These are phyloP conservation scores for Dryas integrifolia DNA, from an alignment of 331 rosid species.

Conservation along the genomic window DNA sequence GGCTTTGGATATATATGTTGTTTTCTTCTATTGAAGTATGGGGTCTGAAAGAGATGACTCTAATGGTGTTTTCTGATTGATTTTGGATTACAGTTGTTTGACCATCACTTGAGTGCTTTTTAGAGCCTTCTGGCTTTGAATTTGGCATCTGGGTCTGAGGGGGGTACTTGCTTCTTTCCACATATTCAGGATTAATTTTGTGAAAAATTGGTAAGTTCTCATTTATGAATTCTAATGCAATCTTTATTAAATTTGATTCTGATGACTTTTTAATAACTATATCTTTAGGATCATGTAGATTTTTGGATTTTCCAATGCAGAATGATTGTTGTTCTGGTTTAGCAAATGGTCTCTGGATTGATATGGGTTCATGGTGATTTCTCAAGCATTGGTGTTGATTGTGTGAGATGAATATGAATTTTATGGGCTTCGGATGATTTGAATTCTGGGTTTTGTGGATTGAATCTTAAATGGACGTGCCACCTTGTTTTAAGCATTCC, in stretches of 20 bases:
- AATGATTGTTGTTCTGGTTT: conserved; percentile 20
- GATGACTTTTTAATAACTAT: not conserved
- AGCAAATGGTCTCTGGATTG: conserved; percentile 14
- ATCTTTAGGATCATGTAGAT: conserved; percentile 24
- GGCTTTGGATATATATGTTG: not conserved
- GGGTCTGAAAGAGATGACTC: conserved; percentile 4
- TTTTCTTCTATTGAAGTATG: not conserved
- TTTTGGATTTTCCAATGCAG: conserved; percentile 16
- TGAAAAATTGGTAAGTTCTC: not conserved
- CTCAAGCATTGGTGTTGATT: conserved; percentile 5
- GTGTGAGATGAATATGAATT: not conserved
- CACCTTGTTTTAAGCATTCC: conserved; percentile 41
- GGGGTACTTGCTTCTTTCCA: not conserved
- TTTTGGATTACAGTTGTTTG: not conserved
- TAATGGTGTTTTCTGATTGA: not conserved
- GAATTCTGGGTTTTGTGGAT: conserved; percentile 11
- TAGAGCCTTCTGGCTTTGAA: conserved; percentile 6
- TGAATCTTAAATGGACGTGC: conserved; percentile 51
- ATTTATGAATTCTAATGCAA: not conserved
- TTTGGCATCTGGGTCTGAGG: not conserved
- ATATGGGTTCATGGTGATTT: conserved; percentile 20
- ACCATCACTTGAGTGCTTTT: conserved; percentile 11
- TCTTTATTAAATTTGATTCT: conserved; percentile 7
- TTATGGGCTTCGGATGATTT: conserved; percentile 14
- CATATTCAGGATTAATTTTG: conserved; percentile 9